Percentiles rank a stretch among this genome's conserved stretches.
phyloP scores from a whole-genome alignment of 805 yeast species.

The Sungouiozyma ichnusensis region DNA sequence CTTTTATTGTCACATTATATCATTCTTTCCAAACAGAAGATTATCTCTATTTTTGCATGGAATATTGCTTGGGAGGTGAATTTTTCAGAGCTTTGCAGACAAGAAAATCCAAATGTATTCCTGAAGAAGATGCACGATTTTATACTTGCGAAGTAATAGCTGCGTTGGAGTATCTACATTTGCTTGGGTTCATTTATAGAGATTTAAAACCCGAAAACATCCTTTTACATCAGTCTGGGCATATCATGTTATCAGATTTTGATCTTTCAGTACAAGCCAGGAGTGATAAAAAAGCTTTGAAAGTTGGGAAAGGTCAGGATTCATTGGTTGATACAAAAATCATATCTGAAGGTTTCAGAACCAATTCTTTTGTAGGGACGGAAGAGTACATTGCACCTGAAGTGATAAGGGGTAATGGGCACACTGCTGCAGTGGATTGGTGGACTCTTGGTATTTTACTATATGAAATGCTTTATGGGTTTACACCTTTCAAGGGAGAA shows the following conservation, averaged over 20 bases:
- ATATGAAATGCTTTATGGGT: slow-evolving; percentile 93
- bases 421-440: slow-evolving; percentile 98
- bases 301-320: slow-evolving; percentile 3
- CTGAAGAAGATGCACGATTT: slow-evolving; percentile 82
- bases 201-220: slow-evolving; percentile 97
- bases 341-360: slow-evolving; percentile 91
- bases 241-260: slow-evolving; percentile 94
- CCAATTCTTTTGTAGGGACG: slow-evolving; percentile 97
- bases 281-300: slow-evolving; percentile 33
- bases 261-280: slow-evolving; percentile 87
- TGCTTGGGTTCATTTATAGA: slow-evolving; percentile 94
- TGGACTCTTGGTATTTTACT: slow-evolving; percentile 95
- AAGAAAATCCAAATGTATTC: slow-evolving; percentile 70
- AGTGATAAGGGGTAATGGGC: slow-evolving; percentile 94
- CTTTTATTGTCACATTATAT: slow-evolving; percentile 89
- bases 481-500: slow-evolving; percentile 91
- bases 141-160: slow-evolving; percentile 97
- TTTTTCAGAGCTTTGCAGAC: slow-evolving; percentile 94
- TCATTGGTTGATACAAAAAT: slow-evolving; percentile 70
- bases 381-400: slow-evolving; percentile 99
- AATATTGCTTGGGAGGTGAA: slow-evolving; percentile 99
- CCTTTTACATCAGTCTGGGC: slow-evolving; percentile 90
- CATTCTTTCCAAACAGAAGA: slow-evolving; percentile 96
- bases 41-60: slow-evolving; percentile 89
- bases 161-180: slow-evolving; percentile 87